A percentile compares a stretch with the other conserved stretches of the same genome.
These are phyloP conservation scores for Alternaria gaisen DNA, from an alignment of 2,329 filamentous ascomycete genomes.

Conservation along the genomic window DNA sequence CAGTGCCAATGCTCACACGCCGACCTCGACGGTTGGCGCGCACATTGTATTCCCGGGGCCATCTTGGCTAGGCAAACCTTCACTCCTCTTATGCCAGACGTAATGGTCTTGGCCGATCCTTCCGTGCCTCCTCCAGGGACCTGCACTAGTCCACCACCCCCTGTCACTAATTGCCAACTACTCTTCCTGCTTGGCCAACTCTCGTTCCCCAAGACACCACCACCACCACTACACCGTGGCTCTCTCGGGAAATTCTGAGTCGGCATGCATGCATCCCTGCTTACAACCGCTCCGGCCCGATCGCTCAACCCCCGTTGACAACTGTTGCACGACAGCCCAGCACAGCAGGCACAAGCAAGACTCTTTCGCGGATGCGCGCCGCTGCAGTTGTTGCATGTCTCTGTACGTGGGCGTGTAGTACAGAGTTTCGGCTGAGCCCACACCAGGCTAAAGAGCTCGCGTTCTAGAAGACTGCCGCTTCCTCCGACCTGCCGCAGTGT, in stretches of 20 bases:
- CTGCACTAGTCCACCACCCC: constrained; percentile 3
- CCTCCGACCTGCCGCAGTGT: constrained; percentile 13
- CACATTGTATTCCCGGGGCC: neutral
- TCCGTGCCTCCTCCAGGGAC: constrained; percentile 15
- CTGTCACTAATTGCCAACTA: neutral
- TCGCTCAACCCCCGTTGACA: constrained; percentile 4
- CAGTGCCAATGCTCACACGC: constrained; percentile 1
- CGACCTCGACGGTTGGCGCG: neutral
- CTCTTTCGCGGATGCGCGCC: constrained; percentile 3
- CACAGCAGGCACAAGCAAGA: constrained; percentile 9
- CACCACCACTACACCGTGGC: neutral
- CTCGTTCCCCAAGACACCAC: neutral
- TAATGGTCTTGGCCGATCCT: constrained; percentile 2
- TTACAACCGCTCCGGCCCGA: constrained; percentile 4
- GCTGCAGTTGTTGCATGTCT: neutral
- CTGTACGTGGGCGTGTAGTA: constrained; percentile 2
- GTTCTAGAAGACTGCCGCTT: constrained; percentile 27
- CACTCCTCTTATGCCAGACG: neutral
- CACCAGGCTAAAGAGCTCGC: constrained; percentile 11
- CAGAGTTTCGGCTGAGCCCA: constrained; percentile 13
- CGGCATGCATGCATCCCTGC: constrained; percentile 7
- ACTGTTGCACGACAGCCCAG: constrained; percentile 14
- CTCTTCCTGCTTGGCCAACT: neutral
- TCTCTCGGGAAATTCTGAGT: constrained; percentile 4
- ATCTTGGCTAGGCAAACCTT: neutral